Percentiles rank a stretch among this genome's conserved stretches.
phyloP scores from a whole-genome alignment of 2,329 filamentous ascomycete species.

The Arachnopeziza araneosa region DNA sequence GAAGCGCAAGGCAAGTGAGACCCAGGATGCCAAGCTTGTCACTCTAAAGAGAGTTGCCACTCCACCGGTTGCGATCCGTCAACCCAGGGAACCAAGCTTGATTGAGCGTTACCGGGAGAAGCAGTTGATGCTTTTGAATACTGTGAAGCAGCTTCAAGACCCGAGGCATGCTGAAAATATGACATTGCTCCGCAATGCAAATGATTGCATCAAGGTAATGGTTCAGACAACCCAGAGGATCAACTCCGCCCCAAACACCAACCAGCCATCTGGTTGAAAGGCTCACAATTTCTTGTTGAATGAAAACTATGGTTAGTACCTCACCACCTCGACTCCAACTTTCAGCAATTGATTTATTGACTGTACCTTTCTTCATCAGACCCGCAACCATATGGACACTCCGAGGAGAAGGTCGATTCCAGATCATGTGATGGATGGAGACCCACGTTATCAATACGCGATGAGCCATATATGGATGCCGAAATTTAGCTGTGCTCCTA shows the following conservation, averaged over 20 bases:
- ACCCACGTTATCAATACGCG: background rate
- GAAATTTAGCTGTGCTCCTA: background rate
- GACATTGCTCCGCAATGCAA: conserved; percentile 21
- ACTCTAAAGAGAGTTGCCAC: conserved; percentile 22
- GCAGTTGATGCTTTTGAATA: conserved; percentile 21
- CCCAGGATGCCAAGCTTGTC: conserved; percentile 13
- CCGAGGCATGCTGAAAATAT: conserved; percentile 23
- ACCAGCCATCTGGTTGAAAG: conserved; percentile 24
- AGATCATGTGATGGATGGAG: background rate
- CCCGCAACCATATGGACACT: background rate
- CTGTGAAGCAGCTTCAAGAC: conserved; percentile 26
- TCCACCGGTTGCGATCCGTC: conserved; percentile 19
- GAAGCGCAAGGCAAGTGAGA: conserved; percentile 29
- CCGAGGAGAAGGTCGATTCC: background rate
- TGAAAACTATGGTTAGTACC: background rate
- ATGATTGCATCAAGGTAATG: conserved; percentile 28
- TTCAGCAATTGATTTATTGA: background rate
- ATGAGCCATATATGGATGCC: background rate
- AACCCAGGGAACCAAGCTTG: conserved; percentile 24
- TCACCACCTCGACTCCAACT: background rate
- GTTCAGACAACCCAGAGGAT: conserved; percentile 24
- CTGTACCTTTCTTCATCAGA: background rate
- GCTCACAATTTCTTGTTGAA: background rate
- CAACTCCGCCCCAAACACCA: conserved; percentile 17
- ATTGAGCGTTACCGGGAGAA: conserved; percentile 26